A percentile compares a stretch with the other conserved stretches of the same genome.
These are phyloP conservation scores for Stephanodiscus minutulus DNA, from an alignment of 108 stramenopile species.

Conservation along the genomic window DNA sequence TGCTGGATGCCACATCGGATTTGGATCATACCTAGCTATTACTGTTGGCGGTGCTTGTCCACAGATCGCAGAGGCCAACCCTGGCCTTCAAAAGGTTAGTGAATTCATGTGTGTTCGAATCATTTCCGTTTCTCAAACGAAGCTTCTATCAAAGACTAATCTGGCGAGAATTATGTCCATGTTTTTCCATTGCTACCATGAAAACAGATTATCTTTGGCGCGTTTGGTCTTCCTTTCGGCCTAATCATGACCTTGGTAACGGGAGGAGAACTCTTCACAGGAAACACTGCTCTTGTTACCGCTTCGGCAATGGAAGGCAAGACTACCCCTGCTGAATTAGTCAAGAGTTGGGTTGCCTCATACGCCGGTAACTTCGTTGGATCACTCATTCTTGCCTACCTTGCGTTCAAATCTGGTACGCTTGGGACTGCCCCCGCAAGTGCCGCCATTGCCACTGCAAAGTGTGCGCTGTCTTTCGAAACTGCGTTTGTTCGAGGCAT, in stretches of 20 bases:
- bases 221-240: slow-evolving; percentile 87
- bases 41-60: slow-evolving; percentile 86
- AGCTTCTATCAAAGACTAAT: not conserved
- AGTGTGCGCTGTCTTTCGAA: slow-evolving; percentile 77
- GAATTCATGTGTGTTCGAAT: not conserved
- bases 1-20: slow-evolving; percentile 85
- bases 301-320: slow-evolving; percentile 82
- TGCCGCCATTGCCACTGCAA: slow-evolving; percentile 80
- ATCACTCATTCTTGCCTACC: slow-evolving; percentile 74
- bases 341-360: slow-evolving; percentile 75
- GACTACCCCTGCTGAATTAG: slow-evolving; percentile 55
- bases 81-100: slow-evolving; percentile 84
- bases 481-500: slow-evolving; percentile 90
- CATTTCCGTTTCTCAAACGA: not conserved
- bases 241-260: slow-evolving; percentile 84
- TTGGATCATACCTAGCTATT: slow-evolving; percentile 86
- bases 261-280: slow-evolving; percentile 73
- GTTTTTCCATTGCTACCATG: not conserved
- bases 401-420: slow-evolving; percentile 75
- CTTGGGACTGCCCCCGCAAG: slow-evolving; percentile 73
- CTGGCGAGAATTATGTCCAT: not conserved
- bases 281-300: slow-evolving; percentile 81
- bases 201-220: slow-evolving; percentile 72
- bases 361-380: slow-evolving; percentile 91
- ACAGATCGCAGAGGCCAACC: slow-evolving; percentile 80